Percentiles rank a stretch among this genome's conserved stretches.
phyloP scores from a whole-genome alignment of 1,284 basidiomycete species.

The Kalmanozyma brasiliensis region DNA sequence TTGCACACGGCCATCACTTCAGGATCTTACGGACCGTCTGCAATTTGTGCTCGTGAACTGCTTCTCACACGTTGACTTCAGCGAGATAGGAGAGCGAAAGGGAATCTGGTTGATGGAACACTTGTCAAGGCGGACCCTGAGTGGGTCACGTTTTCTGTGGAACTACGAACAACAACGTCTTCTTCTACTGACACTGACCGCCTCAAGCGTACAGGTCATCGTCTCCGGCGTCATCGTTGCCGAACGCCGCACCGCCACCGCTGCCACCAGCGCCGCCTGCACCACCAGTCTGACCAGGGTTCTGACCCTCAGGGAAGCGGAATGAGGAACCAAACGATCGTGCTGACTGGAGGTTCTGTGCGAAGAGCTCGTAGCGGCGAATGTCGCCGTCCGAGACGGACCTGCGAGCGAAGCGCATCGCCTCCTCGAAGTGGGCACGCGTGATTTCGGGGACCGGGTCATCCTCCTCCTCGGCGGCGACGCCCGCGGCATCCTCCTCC shows the following conservation, averaged over 20 bases:
- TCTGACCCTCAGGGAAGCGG: slow-evolving; percentile 88
- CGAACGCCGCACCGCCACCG: slow-evolving; percentile 81
- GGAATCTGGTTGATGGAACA: too few relatives aligned
- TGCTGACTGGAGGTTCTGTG: slow-evolving; percentile 64
- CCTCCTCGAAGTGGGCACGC: slow-evolving; percentile 83
- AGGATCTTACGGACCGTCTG: too few relatives aligned
- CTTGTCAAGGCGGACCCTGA: too few relatives aligned
- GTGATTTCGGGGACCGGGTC: slow-evolving; percentile 98
- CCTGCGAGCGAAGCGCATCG: slow-evolving; percentile 80
- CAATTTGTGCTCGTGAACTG: too few relatives aligned
- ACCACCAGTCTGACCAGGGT: slow-evolving; percentile 23
- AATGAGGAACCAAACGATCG: slow-evolving; percentile 80
- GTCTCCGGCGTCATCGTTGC: slow-evolving; percentile 82
- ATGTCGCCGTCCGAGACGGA: slow-evolving; percentile 78
- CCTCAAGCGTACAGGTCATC: slow-evolving; percentile 71
- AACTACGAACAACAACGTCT: slow-evolving; percentile 2
- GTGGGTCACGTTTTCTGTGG: not conserved
- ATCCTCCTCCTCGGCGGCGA: slow-evolving; percentile 77
- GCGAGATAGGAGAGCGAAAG: too few relatives aligned
- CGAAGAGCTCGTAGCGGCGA: slow-evolving; percentile 76
- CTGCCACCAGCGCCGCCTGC: slow-evolving; percentile 66
- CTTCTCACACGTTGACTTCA: too few relatives aligned
- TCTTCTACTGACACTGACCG: not conserved
- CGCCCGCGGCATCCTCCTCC: slow-evolving; percentile 74
- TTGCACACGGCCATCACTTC: too few relatives aligned